Evolutionary conservation across 1,139 yeast species (phyloP), one percentile per base, ranked within the genome.

Genomic region (Casaregolazyma lundiana): DNA sequence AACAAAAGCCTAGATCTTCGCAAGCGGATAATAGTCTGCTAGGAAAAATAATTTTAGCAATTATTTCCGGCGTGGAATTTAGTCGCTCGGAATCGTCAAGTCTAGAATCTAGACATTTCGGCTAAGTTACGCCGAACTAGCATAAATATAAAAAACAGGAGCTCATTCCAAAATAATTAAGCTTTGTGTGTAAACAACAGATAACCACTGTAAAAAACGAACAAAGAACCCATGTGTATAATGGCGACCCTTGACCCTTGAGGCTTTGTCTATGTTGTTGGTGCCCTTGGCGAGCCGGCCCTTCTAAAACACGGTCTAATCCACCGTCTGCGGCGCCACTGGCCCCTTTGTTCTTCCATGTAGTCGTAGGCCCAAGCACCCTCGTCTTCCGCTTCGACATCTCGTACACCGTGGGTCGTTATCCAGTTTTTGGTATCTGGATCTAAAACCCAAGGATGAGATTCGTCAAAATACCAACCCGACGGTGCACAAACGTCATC

Each of bases 361-460:
- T 65, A 61, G 50, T 78, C 84, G 45, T 74, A 67, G 1, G 67
- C 76, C 72, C 84, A 71, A 1, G 70, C 62, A 8, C 65, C 70
- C 1, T 65, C 65, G 2, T 63, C 64, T 16, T 42, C 45, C 13
- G 69, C 50, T 32, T 62, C 63, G 5, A 64, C 63, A 21, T 60
- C 49, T 24, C 57, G 50, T 4, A 75, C 59, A 1, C 68, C 73
- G 41, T 84, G 68, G 30, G 73, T 76, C 0, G 58, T 51, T 4
- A 81, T 70, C 81, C 94, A 86, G 1, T 59, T 57, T 1, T 55
- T 57, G 0, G 85, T 80, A 21, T 75, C 60, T 8, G 60, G 56
- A 58, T 87, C 96, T 8, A 81, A 68, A 41, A 66, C 66, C 97
- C 97, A 89, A n/a, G 71, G 71, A 34, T 78, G 78, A 21, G 66